phyloP scores from a whole-genome alignment of 2,329 filamentous ascomycete species.

The Aspergillus japonicus region DNA sequence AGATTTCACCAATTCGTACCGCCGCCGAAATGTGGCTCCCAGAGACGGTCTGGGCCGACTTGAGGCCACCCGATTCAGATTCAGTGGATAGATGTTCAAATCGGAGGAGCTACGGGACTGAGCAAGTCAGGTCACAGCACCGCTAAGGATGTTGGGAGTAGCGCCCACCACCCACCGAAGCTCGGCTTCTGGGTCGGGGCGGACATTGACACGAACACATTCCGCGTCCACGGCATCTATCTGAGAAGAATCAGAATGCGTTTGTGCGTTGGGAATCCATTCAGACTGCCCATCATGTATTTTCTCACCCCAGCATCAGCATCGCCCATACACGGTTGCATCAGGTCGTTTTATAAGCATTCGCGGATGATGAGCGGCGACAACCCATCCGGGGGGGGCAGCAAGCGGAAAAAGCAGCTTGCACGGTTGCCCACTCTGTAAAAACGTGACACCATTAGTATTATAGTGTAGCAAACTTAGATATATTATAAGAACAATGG shows the following conservation, averaged over 20 bases:
- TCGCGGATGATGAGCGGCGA: slow-evolving; percentile 6
- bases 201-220: slow-evolving; percentile 3
- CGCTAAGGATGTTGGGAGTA: slow-evolving; percentile 8
- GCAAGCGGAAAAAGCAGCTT: neutral
- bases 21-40: slow-evolving; percentile 91
- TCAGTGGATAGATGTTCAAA: slow-evolving; percentile 52
- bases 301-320: neutral
- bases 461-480: slow-evolving; percentile 5
- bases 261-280: slow-evolving; percentile 8
- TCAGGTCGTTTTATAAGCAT: slow-evolving; percentile 8
- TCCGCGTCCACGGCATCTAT: slow-evolving; percentile 14
- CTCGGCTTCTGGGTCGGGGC: slow-evolving; percentile 12
- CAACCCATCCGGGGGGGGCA: neutral
- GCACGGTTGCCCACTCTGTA: neutral
- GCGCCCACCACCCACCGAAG: slow-evolving; percentile 2
- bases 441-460: neutral
- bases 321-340: slow-evolving; percentile 10
- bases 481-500: neutral
- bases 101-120: slow-evolving; percentile 3
- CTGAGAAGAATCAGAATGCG: slow-evolving; percentile 5
- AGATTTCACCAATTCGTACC: slow-evolving; percentile 95
- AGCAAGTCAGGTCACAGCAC: slow-evolving; percentile 12
- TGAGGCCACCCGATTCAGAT: slow-evolving; percentile 84
- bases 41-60: slow-evolving; percentile 84
- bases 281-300: slow-evolving; percentile 9